phyloP scores from a whole-genome alignment of 192 early-diverging fungal species.

The Lobulomyces angularis region DNA sequence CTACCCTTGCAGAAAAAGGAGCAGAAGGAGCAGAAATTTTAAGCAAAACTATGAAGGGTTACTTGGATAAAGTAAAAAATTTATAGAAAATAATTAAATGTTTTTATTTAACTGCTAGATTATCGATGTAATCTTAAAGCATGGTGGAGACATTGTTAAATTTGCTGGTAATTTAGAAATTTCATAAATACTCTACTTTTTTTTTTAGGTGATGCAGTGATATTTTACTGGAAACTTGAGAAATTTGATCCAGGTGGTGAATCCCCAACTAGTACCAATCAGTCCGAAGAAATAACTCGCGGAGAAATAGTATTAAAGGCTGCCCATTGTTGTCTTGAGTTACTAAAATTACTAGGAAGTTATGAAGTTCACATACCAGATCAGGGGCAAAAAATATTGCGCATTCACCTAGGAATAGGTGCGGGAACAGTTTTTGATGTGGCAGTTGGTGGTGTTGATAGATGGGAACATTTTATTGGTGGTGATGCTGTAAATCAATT shows the following conservation, averaged over 20 bases:
- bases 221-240: conserved; percentile 38
- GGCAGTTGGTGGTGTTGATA: conserved; percentile 25
- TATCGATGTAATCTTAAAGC: conserved; percentile 30
- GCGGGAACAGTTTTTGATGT: conserved; percentile 34
- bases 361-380: conserved; percentile 32
- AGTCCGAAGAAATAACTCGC: conserved; percentile 8
- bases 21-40: conserved; percentile 31
- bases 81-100: conserved; percentile 4
- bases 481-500: conserved; percentile 39
- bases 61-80: conserved; percentile 30
- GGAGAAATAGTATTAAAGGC: conserved; percentile 37
- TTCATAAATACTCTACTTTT: background rate
- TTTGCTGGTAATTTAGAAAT: conserved; percentile 25
- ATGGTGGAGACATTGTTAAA: conserved; percentile 45
- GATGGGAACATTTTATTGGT: conserved; percentile 44
- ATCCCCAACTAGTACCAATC: background rate
- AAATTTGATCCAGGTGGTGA: conserved; percentile 3
- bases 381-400: conserved; percentile 17
- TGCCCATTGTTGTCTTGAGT: conserved; percentile 25
- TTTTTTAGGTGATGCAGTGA: conserved; percentile 33
- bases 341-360: conserved; percentile 27
- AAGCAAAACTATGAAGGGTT: conserved; percentile 36
- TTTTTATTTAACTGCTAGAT: conserved; percentile 15
- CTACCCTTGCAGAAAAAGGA: conserved; percentile 27
- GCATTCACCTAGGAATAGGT: conserved; percentile 43